phyloP scores from a whole-genome alignment of 2,329 filamentous ascomycete genomes.

The Meredithiella fracta region DNA sequence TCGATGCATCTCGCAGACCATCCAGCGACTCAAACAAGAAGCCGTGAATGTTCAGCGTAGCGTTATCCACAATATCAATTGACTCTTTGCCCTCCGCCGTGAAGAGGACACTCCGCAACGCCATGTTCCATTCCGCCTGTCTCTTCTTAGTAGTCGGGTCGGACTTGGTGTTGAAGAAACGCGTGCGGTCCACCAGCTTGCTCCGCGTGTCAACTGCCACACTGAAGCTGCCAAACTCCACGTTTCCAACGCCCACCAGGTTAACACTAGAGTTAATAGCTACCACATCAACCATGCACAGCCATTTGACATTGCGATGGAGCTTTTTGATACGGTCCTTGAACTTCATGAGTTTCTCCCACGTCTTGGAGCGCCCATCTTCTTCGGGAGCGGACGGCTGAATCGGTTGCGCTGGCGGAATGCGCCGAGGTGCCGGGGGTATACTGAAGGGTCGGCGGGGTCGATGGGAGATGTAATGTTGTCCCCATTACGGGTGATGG shows the following conservation, averaged over 20 bases:
- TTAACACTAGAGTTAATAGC: constrained; percentile 64
- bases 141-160: constrained; percentile 36
- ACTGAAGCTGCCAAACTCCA: constrained; percentile 72
- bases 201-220: constrained; percentile 78
- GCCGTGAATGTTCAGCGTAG: constrained; percentile 79
- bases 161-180: constrained; percentile 55
- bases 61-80: constrained; percentile 74
- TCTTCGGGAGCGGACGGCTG: constrained; percentile 16
- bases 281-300: constrained; percentile 76
- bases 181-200: constrained; percentile 79
- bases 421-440: constrained; percentile 16
- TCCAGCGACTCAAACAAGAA: constrained; percentile 72
- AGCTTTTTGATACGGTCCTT: constrained; percentile 79
- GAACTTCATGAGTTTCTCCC: constrained; percentile 58
- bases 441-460: constrained; percentile 9
- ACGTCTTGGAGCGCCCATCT: constrained; percentile 49
- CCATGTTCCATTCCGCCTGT: constrained; percentile 89
- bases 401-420: constrained; percentile 7
- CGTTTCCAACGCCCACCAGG: constrained; percentile 62
- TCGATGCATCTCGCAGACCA: constrained; percentile 74
- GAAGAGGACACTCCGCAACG: constrained; percentile 71
- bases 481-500: constrained; percentile 18
- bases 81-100: constrained; percentile 72
- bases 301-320: constrained; percentile 74
- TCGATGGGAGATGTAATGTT: constrained; percentile 15